A percentile compares a stretch with the other conserved stretches of the same genome.
These are phyloP conservation scores for Protomyces pachydermus DNA, from an alignment of 1,139 yeast species.

Conservation along the genomic window DNA sequence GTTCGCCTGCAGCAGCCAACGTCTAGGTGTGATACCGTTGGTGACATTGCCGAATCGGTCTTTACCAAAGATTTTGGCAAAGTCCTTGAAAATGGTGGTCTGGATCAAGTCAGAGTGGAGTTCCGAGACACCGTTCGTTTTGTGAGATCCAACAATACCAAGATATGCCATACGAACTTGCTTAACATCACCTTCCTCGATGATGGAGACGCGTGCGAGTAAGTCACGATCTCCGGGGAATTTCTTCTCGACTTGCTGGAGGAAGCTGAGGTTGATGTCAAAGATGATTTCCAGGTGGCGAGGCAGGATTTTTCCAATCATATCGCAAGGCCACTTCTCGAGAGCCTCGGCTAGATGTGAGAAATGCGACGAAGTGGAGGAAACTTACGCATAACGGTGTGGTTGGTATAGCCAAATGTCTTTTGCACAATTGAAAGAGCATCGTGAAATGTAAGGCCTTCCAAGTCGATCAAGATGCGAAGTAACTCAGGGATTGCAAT, in stretches of 20 bases:
- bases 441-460: constrained; percentile 69
- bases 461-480: constrained; percentile 78
- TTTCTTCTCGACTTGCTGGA: constrained; percentile 65
- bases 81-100: constrained; percentile 85
- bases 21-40: constrained; percentile 92
- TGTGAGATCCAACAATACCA: constrained; percentile 89
- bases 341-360: constrained; percentile 55
- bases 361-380: background rate
- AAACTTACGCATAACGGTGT: constrained; percentile 58
- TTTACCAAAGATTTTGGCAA: constrained; percentile 72
- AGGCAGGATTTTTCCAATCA: constrained; percentile 73
- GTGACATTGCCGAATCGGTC: constrained; percentile 88
- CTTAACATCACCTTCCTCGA: constrained; percentile 75
- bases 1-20: constrained; percentile 94
- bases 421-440: constrained; percentile 81
- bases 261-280: constrained; percentile 74
- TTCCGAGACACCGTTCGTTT: constrained; percentile 94
- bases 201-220: constrained; percentile 67
- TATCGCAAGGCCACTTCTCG: constrained; percentile 90
- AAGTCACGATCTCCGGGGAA: constrained; percentile 68
- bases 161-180: constrained; percentile 88
- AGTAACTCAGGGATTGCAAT: constrained; percentile 85
- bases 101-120: constrained; percentile 85
- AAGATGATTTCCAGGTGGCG: constrained; percentile 88
- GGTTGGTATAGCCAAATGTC: constrained; percentile 90